phyloP scores from a whole-genome alignment of 2,329 filamentous ascomycete genomes.

The Bertia moriformis region DNA sequence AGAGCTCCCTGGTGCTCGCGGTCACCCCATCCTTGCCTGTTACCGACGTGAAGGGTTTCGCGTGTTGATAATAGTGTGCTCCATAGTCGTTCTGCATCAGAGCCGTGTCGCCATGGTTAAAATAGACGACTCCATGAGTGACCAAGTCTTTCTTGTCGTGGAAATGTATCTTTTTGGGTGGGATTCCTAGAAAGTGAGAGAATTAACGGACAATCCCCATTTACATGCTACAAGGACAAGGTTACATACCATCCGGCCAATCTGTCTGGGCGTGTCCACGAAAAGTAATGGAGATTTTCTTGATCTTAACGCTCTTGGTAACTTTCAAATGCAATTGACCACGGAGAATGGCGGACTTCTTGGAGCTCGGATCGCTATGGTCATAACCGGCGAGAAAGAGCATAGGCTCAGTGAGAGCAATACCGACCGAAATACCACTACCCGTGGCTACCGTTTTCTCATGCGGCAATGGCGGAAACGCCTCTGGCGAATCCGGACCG shows the following conservation, averaged over 20 bases:
- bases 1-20: background rate
- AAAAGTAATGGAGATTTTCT: background rate
- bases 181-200: slow-evolving; percentile 1
- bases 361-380: slow-evolving; percentile 18
- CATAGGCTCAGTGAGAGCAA: slow-evolving; percentile 28
- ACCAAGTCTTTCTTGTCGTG: slow-evolving; percentile 1
- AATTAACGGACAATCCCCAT: background rate
- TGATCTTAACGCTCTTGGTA: background rate
- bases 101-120: slow-evolving; percentile 1
- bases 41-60: background rate
- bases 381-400: slow-evolving; percentile 31
- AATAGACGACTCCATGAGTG: background rate
- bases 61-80: slow-evolving; percentile 1
- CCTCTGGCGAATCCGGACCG: background rate
- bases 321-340: background rate
- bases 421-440: slow-evolving; percentile 26
- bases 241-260: slow-evolving; percentile 1
- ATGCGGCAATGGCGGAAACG: slow-evolving; percentile 9
- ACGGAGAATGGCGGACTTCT: slow-evolving; percentile 1
- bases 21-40: background rate
- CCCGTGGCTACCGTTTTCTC: slow-evolving; percentile 30
- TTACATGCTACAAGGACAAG: background rate
- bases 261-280: background rate
- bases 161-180: slow-evolving; percentile 1
- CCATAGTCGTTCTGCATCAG: slow-evolving; percentile 1